Evolutionary conservation across 495 filamentous ascomycete genomes (phyloP).

Genomic region (Diplogelasinospora grovesii): DNA sequence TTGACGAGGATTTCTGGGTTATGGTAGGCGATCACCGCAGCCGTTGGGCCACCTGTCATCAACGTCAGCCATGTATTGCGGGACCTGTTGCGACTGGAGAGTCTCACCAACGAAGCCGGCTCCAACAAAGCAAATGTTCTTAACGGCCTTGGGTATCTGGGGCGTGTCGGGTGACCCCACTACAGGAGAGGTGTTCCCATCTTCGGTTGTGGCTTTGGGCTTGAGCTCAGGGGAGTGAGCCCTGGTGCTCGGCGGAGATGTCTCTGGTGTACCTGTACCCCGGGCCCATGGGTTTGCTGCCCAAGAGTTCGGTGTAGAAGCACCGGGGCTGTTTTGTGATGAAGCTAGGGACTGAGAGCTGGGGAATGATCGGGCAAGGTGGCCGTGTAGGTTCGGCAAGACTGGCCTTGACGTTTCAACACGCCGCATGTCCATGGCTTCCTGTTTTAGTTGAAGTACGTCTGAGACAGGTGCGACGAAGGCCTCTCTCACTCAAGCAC

Average conservation of each 20-base stretch:
- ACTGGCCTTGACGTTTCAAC: not conserved
- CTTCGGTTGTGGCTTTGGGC: constrained; percentile 4
- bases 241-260: constrained; percentile 19
- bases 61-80: not conserved
- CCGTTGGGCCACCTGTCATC: constrained; percentile 61
- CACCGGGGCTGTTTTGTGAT: constrained; percentile 13
- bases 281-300: constrained; percentile 14
- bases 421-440: constrained; percentile 8
- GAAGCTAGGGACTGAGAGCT: constrained; percentile 22
- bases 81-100: too few relatives aligned
- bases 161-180: not conserved
- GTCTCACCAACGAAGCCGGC: constrained; percentile 28
- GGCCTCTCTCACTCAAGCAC: too few relatives aligned
- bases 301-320: constrained; percentile 18
- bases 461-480: too few relatives aligned
- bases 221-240: constrained; percentile 18
- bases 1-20: constrained; percentile 62
- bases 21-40: constrained; percentile 65
- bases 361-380: constrained; percentile 13
- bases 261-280: constrained; percentile 15
- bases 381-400: constrained; percentile 1
- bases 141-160: constrained; percentile 22
- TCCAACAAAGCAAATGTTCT: constrained; percentile 38
- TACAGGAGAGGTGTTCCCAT: constrained; percentile 6
- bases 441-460: too few relatives aligned